These are phyloP conservation scores for Fragosphaeria purpurea DNA, from an alignment of 2,329 filamentous ascomycete genomes.

Conservation along the genomic window DNA sequence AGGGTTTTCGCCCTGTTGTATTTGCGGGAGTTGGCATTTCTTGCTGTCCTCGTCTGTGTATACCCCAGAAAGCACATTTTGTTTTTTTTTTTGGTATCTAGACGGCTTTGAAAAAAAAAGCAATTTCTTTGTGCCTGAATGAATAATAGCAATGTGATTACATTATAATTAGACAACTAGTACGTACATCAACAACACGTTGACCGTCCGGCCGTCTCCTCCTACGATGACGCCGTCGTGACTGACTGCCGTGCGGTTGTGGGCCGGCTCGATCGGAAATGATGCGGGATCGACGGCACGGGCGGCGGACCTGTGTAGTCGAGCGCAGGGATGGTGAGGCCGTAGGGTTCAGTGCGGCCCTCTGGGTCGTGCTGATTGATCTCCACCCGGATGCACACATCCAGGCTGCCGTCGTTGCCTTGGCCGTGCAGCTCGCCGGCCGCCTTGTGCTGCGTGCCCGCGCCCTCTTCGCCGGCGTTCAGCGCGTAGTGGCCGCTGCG, in stretches of 20 bases:
- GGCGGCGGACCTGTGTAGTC: conserved; percentile 15
- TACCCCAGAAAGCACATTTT: no score
- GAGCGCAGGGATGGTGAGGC: conserved; percentile 72
- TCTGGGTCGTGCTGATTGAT: conserved; percentile 72
- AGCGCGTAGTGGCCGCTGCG: conserved; percentile 63
- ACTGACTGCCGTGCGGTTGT: conserved; percentile 5
- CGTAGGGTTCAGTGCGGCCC: conserved; percentile 73
- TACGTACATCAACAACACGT: no score
- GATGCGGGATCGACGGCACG: conserved; percentile 8
- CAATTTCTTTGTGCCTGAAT: no score
- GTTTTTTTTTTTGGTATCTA: no score
- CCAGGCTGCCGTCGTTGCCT: conserved; percentile 53
- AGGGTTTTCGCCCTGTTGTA: no score
- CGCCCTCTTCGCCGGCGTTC: conserved; percentile 64
- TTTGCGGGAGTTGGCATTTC: no score
- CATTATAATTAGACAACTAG: not conserved
- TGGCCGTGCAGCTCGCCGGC: conserved; percentile 48
- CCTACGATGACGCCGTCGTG: conserved; percentile 3
- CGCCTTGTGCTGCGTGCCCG: conserved; percentile 69
- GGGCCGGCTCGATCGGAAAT: conserved; percentile 8
- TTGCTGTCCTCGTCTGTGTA: no score
- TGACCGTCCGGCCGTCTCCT: not conserved
- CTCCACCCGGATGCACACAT: conserved; percentile 80
- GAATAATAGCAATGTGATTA: not conserved
- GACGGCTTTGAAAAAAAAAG: not conserved